A percentile compares a stretch with the other conserved stretches of the same genome.
These are phyloP conservation scores for Cyclotella sp. DNA, from an alignment of 108 stramenopile genomes.

Conservation along the genomic window DNA sequence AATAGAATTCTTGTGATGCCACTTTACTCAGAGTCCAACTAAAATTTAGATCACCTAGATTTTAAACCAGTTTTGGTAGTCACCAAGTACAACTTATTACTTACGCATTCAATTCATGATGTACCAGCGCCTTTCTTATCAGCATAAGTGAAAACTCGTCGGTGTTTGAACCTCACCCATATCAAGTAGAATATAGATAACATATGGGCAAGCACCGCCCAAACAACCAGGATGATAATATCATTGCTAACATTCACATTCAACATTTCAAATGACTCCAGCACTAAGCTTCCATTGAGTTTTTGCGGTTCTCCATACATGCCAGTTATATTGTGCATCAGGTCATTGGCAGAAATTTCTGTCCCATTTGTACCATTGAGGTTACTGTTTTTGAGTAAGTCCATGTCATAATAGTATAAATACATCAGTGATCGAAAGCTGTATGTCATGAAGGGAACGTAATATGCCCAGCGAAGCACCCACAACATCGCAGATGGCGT, in stretches of 20 bases:
- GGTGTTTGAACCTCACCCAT: constrained; percentile 7
- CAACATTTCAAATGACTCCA: constrained; percentile 13
- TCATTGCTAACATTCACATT: background rate
- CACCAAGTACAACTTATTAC: too few species aligned
- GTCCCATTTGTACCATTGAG: background rate
- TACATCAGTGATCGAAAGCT: constrained; percentile 4
- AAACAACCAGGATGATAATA: constrained; percentile 9
- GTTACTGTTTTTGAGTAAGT: background rate
- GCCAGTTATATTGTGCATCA: background rate
- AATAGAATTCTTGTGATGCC: too few species aligned
- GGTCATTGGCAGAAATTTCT: background rate
- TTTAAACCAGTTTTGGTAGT: too few species aligned
- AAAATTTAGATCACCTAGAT: too few species aligned
- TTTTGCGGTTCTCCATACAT: background rate
- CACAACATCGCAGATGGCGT: constrained; percentile 8
- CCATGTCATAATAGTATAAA: background rate
- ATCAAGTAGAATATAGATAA: constrained; percentile 11
- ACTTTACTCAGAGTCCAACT: too few species aligned
- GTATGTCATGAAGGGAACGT: constrained; percentile 38
- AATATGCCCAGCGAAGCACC: constrained; percentile 20
- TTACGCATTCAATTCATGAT: background rate
- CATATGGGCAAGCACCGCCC: constrained; percentile 17
- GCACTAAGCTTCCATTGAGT: constrained; percentile 9
- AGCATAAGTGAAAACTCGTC: constrained; percentile 18
- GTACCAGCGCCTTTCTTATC: background rate